Base-by-base conservation (phyloP, 2,329 filamentous ascomycete species). In the Mariannaea sp. region DNA sequence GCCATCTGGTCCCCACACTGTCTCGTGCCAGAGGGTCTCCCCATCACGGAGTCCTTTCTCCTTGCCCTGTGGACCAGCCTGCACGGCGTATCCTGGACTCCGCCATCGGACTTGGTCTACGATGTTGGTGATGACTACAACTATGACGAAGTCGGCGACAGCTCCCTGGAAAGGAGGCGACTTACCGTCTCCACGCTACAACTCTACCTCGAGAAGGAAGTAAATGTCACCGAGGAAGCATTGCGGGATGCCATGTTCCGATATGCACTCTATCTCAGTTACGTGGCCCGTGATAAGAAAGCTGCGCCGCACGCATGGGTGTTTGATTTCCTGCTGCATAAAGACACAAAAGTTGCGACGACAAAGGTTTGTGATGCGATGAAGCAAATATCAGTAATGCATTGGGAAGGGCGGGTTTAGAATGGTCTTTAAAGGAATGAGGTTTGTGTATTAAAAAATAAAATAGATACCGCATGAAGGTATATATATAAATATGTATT, bases 1-100 rank as follows among this genome's bases (percentile, higher is more conserved):
- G 64, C 66, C 9, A 65, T 73, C 48, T 73, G 70, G 70, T 73
- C 70, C 14, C 70, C 70, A n/a, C 53, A 60, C n/a, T 72, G 70
- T 59, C 57, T 58, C 32, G 68, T 71, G 12, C 70, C 70, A 4
- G 46, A 45, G 12, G 53, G 57, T 12, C 53, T 73, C 7, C 69
- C 63, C 27, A 47, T 73, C 10, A 57, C 65, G 8, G 60, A 65
- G 32, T 67, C 68, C 38, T 73, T 73, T 49, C 58, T 73, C 10
- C 64, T 66, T 24, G 70, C 69, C 6, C 53, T 71, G 20, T 67
- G 64, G 58, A 51, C 61, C 13, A 68, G 67, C 17, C 46, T 73
- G 17, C 56, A 53, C 10, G 66, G 70, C 5, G 48, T 51, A 12
- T 64, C 65, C 10, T 66, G 67, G 63, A 16, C 27, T 35, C 58